Conservation (phyloP, 768 basidiomycete genomes). For the Leccinum aurantiacum region DNA sequence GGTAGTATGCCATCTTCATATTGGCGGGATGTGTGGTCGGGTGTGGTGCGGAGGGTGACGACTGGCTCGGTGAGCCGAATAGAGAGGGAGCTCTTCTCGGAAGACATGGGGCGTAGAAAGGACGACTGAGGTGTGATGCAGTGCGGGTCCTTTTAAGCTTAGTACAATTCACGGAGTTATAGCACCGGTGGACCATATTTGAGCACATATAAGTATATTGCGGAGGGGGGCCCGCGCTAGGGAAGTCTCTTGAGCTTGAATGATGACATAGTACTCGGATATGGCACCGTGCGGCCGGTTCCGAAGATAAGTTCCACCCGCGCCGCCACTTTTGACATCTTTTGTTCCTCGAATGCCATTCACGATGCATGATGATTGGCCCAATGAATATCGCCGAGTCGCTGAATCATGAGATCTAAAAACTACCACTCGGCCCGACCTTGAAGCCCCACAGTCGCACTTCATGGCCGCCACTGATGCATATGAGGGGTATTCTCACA, state of each 20-base stretch:
- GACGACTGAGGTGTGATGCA: neutral
- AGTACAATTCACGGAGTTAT: neutral
- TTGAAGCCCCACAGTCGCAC: neutral
- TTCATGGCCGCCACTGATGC: conserved; percentile 4
- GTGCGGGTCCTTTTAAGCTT: conserved; percentile 4
- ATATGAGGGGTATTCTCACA: conserved; percentile 4
- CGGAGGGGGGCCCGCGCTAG: neutral
- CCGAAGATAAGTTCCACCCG: conserved; percentile 8
- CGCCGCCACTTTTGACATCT: neutral
- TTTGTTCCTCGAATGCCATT: neutral
- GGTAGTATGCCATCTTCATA: conserved; percentile 42
- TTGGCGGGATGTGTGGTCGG: conserved; percentile 34
- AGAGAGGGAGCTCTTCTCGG: conserved; percentile 44
- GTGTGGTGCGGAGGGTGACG: conserved; percentile 56
- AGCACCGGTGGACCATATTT: neutral
- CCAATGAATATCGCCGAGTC: neutral
- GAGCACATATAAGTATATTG: neutral
- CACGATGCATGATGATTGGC: too few relatives aligned
- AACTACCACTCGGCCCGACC: neutral
- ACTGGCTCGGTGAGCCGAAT: conserved; percentile 74
- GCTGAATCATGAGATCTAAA: neutral
- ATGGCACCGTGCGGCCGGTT: neutral
- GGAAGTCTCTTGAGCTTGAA: neutral
- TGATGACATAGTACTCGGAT: neutral
- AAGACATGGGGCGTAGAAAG: conserved; percentile 9